These are phyloP conservation scores for Ceratocystiopsis brevicomis DNA, from an alignment of 2,329 filamentous ascomycete species.

Conservation along the genomic window DNA sequence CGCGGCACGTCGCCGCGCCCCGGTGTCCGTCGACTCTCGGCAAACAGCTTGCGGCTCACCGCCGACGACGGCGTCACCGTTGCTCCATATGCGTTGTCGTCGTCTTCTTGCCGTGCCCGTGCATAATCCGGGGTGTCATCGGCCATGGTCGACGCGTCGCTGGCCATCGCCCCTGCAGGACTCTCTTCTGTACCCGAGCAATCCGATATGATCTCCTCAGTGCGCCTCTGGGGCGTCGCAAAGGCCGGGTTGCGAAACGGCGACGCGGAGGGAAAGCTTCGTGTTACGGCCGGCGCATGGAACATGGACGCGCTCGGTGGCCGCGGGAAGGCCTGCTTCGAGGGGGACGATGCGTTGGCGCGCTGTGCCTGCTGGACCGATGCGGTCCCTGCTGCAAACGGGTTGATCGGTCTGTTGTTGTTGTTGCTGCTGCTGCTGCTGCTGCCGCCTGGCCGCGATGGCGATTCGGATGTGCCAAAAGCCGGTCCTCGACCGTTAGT, in stretches of 20 bases:
- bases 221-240: constrained; percentile 39
- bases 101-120: constrained; percentile 7
- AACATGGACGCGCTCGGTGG: constrained; percentile 27
- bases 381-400: constrained; percentile 10
- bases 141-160: constrained; percentile 32
- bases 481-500: constrained; percentile 7
- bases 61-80: constrained; percentile 29
- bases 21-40: constrained; percentile 21
- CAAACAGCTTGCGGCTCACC: constrained; percentile 8
- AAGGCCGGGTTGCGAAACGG: constrained; percentile 46
- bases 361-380: background rate
- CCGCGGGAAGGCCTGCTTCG: constrained; percentile 16
- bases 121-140: constrained; percentile 30
- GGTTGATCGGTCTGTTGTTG: constrained; percentile 8
- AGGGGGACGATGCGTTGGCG: constrained; percentile 9
- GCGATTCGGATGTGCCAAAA: constrained; percentile 10
- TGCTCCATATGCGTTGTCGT: constrained; percentile 24
- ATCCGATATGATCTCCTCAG: constrained; percentile 36
- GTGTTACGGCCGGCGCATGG: constrained; percentile 16
- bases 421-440: no score
- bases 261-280: constrained; percentile 27
- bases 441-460: constrained; percentile 7
- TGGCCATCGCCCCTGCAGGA: constrained; percentile 28
- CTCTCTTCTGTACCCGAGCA: constrained; percentile 40
- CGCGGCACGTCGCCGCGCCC: constrained; percentile 47